phyloP scores from a whole-genome alignment of 169 alveolate species.

The Haemoproteus tartakovskyi region DNA sequence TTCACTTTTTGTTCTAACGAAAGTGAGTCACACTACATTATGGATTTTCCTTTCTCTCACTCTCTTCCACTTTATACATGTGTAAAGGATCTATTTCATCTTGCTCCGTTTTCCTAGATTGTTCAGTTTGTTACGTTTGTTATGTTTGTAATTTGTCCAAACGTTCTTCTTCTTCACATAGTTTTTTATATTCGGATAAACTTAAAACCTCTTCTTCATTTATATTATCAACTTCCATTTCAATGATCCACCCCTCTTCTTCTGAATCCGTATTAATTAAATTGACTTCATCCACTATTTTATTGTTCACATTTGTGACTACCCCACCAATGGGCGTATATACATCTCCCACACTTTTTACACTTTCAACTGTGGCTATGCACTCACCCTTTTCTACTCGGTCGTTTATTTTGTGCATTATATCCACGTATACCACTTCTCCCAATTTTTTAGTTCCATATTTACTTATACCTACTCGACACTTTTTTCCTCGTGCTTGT shows the following conservation, averaged over 20 bases:
- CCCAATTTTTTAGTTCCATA: slow-evolving; percentile 77
- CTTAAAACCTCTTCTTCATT: slow-evolving; percentile 56
- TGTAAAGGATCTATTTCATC: too few relatives aligned
- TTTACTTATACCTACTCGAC: slow-evolving; percentile 73
- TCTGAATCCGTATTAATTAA: slow-evolving; percentile 70
- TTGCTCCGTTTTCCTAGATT: slow-evolving; percentile 46
- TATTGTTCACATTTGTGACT: slow-evolving; percentile 64
- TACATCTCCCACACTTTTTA: slow-evolving; percentile 78
- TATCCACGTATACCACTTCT: slow-evolving; percentile 74
- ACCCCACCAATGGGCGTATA: slow-evolving; percentile 74
- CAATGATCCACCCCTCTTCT: slow-evolving; percentile 75
- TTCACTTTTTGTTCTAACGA: too few relatives aligned
- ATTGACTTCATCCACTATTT: slow-evolving; percentile 62
- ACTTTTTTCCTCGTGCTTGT: slow-evolving; percentile 19
- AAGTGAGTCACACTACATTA: too few relatives aligned
- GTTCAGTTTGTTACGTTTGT: slow-evolving; percentile 42
- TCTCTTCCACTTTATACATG: too few relatives aligned
- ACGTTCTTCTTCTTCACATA: slow-evolving; percentile 53
- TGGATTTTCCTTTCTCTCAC: too few relatives aligned
- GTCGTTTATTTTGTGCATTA: slow-evolving; percentile 65
- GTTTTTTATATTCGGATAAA: slow-evolving; percentile 46
- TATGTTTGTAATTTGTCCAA: slow-evolving; percentile 21
- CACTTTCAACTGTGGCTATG: slow-evolving; percentile 75
- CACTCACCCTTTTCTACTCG: slow-evolving; percentile 68
- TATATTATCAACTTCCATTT: slow-evolving; percentile 41